A percentile compares a stretch with the other conserved stretches of the same genome.
Conservation (phyloP, 2,329 filamentous ascomycete genomes). For the Penicillium sp. region DNA sequence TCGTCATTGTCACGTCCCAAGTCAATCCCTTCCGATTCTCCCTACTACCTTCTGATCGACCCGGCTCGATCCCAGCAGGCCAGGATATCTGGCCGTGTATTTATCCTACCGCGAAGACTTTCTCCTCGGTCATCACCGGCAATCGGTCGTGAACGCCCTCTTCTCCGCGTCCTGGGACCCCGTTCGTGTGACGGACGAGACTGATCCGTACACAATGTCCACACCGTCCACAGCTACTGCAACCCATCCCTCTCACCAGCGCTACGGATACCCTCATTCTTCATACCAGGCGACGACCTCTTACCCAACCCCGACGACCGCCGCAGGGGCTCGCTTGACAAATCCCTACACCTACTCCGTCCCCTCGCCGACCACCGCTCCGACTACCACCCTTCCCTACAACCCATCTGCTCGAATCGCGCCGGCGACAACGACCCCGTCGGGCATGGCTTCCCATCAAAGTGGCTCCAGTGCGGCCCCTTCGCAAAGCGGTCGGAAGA, state of each 20-base stretch:
- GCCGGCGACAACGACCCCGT: constrained; percentile 38
- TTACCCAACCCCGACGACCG: constrained; percentile 51
- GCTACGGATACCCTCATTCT: constrained; percentile 62
- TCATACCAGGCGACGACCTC: constrained; percentile 56
- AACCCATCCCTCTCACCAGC: constrained; percentile 68
- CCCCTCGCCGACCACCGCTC: constrained; percentile 27
- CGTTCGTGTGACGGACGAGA: constrained; percentile 31
- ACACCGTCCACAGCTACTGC: constrained; percentile 76
- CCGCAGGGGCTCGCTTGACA: constrained; percentile 42
- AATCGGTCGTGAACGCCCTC: constrained; percentile 11
- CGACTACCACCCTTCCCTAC: constrained; percentile 33
- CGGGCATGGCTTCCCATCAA: constrained; percentile 39
- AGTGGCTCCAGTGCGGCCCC: constrained; percentile 39
- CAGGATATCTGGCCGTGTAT: neutral
- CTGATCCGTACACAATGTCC: constrained; percentile 61
- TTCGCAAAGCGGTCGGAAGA: constrained; percentile 43
- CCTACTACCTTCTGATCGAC: neutral
- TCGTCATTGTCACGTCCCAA: constrained; percentile 27
- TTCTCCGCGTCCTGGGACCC: constrained; percentile 16
- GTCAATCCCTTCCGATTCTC: constrained; percentile 15
- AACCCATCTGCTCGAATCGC: constrained; percentile 37
- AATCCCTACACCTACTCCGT: constrained; percentile 46
- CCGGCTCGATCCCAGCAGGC: neutral
- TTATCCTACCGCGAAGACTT: neutral
- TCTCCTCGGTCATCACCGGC: constrained; percentile 4